Evolutionary conservation across 306 rosid genomes (phyloP).

Genomic region (Lablab purpureus): DNA sequence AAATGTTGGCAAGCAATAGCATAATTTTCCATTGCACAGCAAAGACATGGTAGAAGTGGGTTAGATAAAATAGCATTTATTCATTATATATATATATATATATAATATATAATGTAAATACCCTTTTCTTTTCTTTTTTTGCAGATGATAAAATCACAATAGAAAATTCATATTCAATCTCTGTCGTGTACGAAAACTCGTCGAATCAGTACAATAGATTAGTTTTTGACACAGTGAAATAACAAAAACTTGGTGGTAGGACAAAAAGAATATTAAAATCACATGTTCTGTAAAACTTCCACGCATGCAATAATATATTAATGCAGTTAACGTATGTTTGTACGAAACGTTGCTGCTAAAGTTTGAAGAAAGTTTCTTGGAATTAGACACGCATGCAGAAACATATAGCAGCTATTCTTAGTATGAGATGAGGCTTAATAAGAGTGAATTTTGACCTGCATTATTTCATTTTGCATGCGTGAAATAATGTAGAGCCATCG

Average conservation of each 20-base stretch:
- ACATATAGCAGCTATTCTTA: not conserved
- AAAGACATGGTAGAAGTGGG: constrained; percentile 46
- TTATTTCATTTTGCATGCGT: not conserved
- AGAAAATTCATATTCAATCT: too few species aligned
- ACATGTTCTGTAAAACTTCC: constrained; percentile 30
- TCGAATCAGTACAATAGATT: too few species aligned
- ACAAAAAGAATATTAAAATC: constrained; percentile 38
- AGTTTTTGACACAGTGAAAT: too few species aligned
- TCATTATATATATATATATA: not conserved
- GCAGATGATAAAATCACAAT: too few species aligned
- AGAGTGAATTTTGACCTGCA: not conserved
- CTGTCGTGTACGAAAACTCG: too few species aligned
- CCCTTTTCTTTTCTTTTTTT: not conserved
- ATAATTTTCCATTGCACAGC: not conserved
- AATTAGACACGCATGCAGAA: constrained; percentile 1
- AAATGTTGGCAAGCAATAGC: constrained; percentile 43
- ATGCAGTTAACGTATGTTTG: constrained; percentile 24
- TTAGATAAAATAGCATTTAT: constrained; percentile 53
- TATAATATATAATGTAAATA: too few species aligned
- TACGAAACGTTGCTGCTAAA: not conserved
- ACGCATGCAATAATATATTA: constrained; percentile 30
- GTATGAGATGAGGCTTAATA: not conserved
- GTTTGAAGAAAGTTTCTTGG: not conserved
- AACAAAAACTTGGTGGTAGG: too few species aligned
- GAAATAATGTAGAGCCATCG: not conserved